Evolutionary conservation across 1,284 basidiomycete species (phyloP).

Genomic region (Boletus hoseneyae): DNA sequence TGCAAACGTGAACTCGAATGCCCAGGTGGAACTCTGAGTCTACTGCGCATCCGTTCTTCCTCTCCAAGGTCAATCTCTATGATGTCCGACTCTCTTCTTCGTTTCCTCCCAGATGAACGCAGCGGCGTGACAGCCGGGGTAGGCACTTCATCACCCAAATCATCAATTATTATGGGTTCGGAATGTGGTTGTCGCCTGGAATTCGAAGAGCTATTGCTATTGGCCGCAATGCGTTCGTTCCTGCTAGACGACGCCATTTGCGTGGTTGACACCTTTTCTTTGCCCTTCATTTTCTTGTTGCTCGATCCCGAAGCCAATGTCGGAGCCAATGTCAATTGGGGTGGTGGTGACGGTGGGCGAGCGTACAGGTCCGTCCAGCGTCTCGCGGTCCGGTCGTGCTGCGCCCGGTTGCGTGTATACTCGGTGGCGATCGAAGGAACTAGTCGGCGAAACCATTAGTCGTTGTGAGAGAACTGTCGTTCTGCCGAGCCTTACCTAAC

Average conservation of each 20-base stretch:
- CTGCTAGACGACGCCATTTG: conserved; percentile 7
- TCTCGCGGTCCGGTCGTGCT: conserved; percentile 53
- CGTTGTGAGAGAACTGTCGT: neutral
- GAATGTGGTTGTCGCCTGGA: conserved; percentile 18
- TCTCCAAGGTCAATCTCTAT: conserved; percentile 30
- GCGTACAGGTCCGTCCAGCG: conserved; percentile 53
- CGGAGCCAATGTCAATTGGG: conserved; percentile 2
- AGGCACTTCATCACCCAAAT: conserved; percentile 43
- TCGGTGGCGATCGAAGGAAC: conserved; percentile 73
- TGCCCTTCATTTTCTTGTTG: conserved; percentile 39
- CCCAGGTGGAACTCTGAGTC: conserved; percentile 14
- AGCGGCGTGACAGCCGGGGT: neutral
- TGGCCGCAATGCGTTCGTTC: neutral
- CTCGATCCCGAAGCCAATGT: conserved; percentile 8
- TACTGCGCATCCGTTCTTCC: conserved; percentile 17
- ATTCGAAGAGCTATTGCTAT: conserved; percentile 13
- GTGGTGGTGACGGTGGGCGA: conserved; percentile 29
- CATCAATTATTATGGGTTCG: conserved; percentile 46
- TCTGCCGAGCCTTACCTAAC: conserved; percentile 45
- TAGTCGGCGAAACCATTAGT: conserved; percentile 25
- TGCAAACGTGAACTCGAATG: conserved; percentile 11
- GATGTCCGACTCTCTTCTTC: conserved; percentile 25
- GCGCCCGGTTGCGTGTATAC: conserved; percentile 58
- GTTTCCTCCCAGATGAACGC: conserved; percentile 20
- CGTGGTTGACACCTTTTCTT: conserved; percentile 27